A percentile compares a stretch with the other conserved stretches of the same genome.
Evolutionary conservation across 345 rosid genomes (phyloP).

Genomic region (Hypericum androsaemum): DNA sequence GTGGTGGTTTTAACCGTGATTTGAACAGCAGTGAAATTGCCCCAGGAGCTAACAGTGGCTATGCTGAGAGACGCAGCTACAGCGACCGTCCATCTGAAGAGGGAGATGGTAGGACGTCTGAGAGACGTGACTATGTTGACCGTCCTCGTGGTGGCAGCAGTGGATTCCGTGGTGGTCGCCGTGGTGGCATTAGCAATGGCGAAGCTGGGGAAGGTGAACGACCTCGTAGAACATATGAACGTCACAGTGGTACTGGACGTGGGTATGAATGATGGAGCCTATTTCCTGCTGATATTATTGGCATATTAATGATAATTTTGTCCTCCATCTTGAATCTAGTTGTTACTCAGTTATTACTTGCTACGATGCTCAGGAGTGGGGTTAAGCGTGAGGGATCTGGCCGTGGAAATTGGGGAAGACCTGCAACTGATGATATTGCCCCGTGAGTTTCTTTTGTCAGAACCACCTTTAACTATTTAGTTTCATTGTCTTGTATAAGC

Average conservation of each 20-base stretch:
- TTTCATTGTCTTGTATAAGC: too few relatives aligned
- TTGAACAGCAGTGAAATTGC: slow-evolving; percentile 8
- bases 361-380: slow-evolving; percentile 10
- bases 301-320: not conserved
- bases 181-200: slow-evolving; percentile 13
- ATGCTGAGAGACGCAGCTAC: not conserved
- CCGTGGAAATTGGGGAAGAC: slow-evolving; percentile 24
- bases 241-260: slow-evolving; percentile 23
- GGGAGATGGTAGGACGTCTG: slow-evolving; percentile 17
- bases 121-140: slow-evolving; percentile 16
- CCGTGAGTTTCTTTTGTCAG: slow-evolving; percentile 9
- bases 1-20: slow-evolving; percentile 16
- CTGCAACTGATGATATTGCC: slow-evolving; percentile 15
- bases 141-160: slow-evolving; percentile 14
- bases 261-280: slow-evolving; percentile 8
- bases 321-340: too few relatives aligned
- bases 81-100: slow-evolving; percentile 11
- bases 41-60: slow-evolving; percentile 3
- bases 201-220: slow-evolving; percentile 18
- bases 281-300: too few relatives aligned
- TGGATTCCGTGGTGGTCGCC: slow-evolving; percentile 7
- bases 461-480: too few relatives aligned
- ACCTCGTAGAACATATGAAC: slow-evolving; percentile 15
- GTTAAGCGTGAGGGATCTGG: slow-evolving; percentile 21
- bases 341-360: too few relatives aligned